These are phyloP conservation scores for Diaporthe batatas DNA, from an alignment of 2,329 filamentous ascomycete species.

Conservation along the genomic window DNA sequence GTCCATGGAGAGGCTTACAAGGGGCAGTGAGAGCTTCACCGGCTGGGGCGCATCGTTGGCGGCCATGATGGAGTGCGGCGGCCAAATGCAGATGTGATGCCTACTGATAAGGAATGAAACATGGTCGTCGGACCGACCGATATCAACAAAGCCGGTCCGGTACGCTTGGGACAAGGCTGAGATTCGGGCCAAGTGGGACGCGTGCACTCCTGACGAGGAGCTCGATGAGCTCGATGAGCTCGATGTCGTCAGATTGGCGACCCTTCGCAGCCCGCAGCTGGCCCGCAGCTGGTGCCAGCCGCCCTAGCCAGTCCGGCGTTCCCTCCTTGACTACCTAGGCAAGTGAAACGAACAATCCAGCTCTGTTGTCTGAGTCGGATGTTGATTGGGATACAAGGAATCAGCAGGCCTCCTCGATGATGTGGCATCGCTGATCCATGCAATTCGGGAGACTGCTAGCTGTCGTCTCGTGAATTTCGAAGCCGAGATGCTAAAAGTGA, in stretches of 20 bases:
- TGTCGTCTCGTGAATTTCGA: constrained; percentile 7
- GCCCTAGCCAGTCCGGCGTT: not conserved
- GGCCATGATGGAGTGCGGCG: constrained; percentile 40
- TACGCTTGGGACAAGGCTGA: not conserved
- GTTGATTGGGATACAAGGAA: not conserved
- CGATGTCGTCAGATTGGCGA: constrained; percentile 35
- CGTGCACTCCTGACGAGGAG: constrained; percentile 5
- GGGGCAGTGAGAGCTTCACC: constrained; percentile 84
- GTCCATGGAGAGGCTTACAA: constrained; percentile 60
- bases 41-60: constrained; percentile 63
- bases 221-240: constrained; percentile 16
- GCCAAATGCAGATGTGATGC: constrained; percentile 20
- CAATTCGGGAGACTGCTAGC: not conserved
- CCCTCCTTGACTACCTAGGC: not conserved
- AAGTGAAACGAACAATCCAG: too few species aligned
- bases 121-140: constrained; percentile 30
- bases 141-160: not conserved
- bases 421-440: not conserved
- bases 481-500: constrained; percentile 28
- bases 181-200: not conserved
- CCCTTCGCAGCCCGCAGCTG: not conserved
- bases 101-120: constrained; percentile 5
- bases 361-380: not conserved
- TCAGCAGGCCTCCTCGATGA: not conserved
- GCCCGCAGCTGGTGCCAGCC: constrained; percentile 12